These are phyloP conservation scores for Agrocybe chaxingu DNA, from an alignment of 768 basidiomycete genomes.

Conservation along the genomic window DNA sequence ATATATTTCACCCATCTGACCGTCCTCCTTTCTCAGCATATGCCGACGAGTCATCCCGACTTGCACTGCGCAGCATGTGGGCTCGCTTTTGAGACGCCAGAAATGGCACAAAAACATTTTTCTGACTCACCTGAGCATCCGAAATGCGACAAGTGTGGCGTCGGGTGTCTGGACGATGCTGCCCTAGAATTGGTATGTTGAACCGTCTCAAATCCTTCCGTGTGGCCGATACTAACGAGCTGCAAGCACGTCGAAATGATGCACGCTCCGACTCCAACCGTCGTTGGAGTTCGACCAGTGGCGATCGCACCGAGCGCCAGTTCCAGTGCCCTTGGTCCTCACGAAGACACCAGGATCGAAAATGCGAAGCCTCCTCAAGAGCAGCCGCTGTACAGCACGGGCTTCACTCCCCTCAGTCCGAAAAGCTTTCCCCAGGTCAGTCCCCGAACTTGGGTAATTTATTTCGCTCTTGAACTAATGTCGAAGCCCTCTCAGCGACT, in stretches of 20 bases:
- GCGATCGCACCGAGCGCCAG: neutral
- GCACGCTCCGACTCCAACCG: slow-evolving; percentile 11
- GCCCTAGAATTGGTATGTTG: slow-evolving; percentile 32
- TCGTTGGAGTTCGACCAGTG: neutral
- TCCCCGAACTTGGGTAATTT: neutral
- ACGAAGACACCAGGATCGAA: neutral
- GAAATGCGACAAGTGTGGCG: slow-evolving; percentile 37
- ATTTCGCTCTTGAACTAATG: neutral
- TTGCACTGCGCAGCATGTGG: slow-evolving; percentile 34
- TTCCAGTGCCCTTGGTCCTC: neutral
- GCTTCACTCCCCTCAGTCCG: slow-evolving; percentile 23
- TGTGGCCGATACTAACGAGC: neutral
- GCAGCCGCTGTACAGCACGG: slow-evolving; percentile 17
- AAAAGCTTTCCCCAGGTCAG: slow-evolving; percentile 21
- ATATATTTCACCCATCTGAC: neutral
- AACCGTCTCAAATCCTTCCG: neutral
- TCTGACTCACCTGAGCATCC: slow-evolving; percentile 40
- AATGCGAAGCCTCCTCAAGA: neutral
- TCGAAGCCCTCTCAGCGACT: slow-evolving; percentile 17
- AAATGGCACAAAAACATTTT: slow-evolving; percentile 37
- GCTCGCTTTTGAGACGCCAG: slow-evolving; percentile 34
- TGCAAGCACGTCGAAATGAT: slow-evolving; percentile 16
- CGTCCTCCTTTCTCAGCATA: slow-evolving; percentile 28
- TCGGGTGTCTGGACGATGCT: slow-evolving; percentile 37
- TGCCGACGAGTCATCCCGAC: slow-evolving; percentile 32